Conservation (phyloP, 1,284 basidiomycete genomes). For the Stereum hirsutum region DNA sequence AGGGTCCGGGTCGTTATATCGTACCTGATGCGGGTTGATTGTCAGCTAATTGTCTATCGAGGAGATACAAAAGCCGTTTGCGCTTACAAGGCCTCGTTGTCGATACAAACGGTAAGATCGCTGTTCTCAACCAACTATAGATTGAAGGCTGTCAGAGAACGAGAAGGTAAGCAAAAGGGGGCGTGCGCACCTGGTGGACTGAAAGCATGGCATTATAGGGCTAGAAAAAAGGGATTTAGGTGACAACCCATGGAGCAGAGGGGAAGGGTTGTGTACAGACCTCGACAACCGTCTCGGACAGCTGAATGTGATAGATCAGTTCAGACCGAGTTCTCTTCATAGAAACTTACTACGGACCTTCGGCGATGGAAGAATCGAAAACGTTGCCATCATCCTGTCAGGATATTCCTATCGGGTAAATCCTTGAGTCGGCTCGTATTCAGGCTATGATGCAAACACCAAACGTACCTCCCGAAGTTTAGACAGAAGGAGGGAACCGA, state of each 20-base stretch:
- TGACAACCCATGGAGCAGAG: not conserved
- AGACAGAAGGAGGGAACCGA: constrained; percentile 76
- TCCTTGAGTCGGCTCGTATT: constrained; percentile 19
- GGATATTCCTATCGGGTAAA: constrained; percentile 66
- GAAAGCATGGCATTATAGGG: constrained; percentile 91
- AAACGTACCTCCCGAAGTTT: constrained; percentile 72
- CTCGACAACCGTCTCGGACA: constrained; percentile 94
- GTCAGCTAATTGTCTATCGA: constrained; percentile 2
- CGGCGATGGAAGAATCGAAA: constrained; percentile 87
- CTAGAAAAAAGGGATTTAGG: constrained; percentile 28
- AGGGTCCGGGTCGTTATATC: constrained; percentile 75
- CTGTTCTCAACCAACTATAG: constrained; percentile 86
- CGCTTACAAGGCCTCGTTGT: constrained; percentile 85
- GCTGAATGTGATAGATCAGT: constrained; percentile 28
- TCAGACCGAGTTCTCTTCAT: constrained; percentile 1
- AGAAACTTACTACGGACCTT: constrained; percentile 38
- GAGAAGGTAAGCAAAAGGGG: too few species aligned
- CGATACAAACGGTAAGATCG: constrained; percentile 85
- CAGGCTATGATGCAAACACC: constrained; percentile 18
- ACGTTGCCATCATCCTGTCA: constrained; percentile 91
- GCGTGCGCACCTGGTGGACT: too few species aligned
- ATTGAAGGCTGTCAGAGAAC: too few species aligned
- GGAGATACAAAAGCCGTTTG: not conserved
- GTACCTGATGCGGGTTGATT: constrained; percentile 47
- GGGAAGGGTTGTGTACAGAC: constrained; percentile 32